Base-by-base conservation (phyloP, 1,284 basidiomycete genomes). In the Melampsora americana region DNA sequence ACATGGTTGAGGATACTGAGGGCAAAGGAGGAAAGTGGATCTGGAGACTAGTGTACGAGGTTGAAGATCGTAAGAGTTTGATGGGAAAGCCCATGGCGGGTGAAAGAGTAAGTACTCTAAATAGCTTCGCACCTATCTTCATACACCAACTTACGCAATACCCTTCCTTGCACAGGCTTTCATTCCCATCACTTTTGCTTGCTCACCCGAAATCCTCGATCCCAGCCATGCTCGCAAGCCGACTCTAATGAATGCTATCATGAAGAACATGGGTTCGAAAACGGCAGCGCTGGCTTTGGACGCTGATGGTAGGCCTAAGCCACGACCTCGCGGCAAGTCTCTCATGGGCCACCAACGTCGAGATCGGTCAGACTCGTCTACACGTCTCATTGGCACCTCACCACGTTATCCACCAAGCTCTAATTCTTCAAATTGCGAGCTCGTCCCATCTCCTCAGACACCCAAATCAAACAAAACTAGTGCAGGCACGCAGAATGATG, bases 11-110 rank as follows among this genome's bases (percentile, higher is more conserved):
- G 53, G 66, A 76, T 26, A 69, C 35, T 18, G 66, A 76, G 61
- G 74, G 74, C 2, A 76, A 76, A 69, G 66, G 67, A n/a, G 59
- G 60, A 18, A 76, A 65, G 39, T 69, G 74, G 74, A 69, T 76
- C 6, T 76, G 74, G 74, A 56, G 61, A 48, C 61, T 76, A 28
- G 56, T 76, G 1, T 76, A 76, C 42, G 67, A 76, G 62, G 74
- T 76, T 14, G 66, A 76, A 46, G 74, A 76, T 42, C 56, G 74
- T 4, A 76, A 69, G 16, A 76, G 74, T 46, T 59, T 76, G 67
- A 76, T 76, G 74, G 74, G 74, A 30, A 76, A 76, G 48, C 66
- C 67, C 18, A 69, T 76, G 74, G 42, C 67, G 23, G 74, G 74
- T 14, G 74, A 76, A 69, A 62, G 74, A 65, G 74, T 76, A n/a